These are phyloP conservation scores for Brettanomyces custersianus DNA, from an alignment of 805 yeast species.

Conservation along the genomic window DNA sequence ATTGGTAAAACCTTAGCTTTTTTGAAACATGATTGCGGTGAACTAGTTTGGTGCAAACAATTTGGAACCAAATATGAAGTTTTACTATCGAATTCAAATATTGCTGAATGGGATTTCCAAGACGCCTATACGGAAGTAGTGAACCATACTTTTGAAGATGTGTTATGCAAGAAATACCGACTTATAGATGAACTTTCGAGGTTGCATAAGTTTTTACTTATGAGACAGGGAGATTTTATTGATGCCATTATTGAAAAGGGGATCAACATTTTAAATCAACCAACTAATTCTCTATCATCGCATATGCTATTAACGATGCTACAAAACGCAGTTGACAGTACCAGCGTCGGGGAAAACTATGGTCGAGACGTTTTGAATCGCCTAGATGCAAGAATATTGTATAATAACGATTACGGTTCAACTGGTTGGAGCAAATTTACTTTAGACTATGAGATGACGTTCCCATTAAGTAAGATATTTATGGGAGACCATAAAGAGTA, in stretches of 20 bases:
- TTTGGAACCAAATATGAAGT: slow-evolving; percentile 4
- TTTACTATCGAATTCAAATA: slow-evolving; percentile 5
- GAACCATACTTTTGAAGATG: slow-evolving; percentile 34
- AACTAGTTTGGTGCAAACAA: slow-evolving; percentile 44
- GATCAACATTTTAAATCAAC: slow-evolving; percentile 40
- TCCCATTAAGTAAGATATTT: slow-evolving; percentile 49
- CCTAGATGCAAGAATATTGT: slow-evolving; percentile 77
- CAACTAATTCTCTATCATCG: slow-evolving; percentile 56
- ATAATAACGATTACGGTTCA: slow-evolving; percentile 51
- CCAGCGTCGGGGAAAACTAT: slow-evolving; percentile 36
- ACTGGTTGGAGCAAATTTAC: slow-evolving; percentile 93
- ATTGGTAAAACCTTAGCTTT: slow-evolving; percentile 69
- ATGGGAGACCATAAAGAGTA: slow-evolving; percentile 50
- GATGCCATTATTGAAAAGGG: slow-evolving; percentile 54
- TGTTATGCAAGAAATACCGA: slow-evolving; percentile 41
- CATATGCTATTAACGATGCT: slow-evolving; percentile 57
- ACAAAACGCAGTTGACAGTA: slow-evolving; percentile 50
- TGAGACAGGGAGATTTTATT: slow-evolving; percentile 79
- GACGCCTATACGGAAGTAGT: slow-evolving; percentile 45
- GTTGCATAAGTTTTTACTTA: slow-evolving; percentile 56
- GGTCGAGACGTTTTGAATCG: slow-evolving; percentile 35
- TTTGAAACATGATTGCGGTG: slow-evolving; percentile 56
- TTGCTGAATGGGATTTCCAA: slow-evolving; percentile 16
- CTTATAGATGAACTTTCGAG: slow-evolving; percentile 48
- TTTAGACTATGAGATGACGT: slow-evolving; percentile 53